A percentile compares a stretch with the other conserved stretches of the same genome.
Evolutionary conservation across 129 eudicot genomes (phyloP).

Genomic region (Centella asiatica): DNA sequence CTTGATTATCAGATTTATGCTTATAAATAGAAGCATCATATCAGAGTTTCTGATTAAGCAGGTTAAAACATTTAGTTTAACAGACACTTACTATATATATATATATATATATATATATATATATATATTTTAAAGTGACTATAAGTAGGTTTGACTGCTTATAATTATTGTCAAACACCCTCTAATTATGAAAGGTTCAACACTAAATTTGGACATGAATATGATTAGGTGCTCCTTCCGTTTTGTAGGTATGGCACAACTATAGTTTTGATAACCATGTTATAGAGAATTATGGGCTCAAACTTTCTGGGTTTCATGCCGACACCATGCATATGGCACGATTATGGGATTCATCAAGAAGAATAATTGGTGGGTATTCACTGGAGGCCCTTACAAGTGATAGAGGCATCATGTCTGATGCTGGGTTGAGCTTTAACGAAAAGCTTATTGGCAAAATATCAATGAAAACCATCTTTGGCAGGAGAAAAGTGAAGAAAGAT

Average conservation of each 20-base stretch:
- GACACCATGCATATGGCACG: slow-evolving; percentile 99
- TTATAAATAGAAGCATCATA: too few species aligned
- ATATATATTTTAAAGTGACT: too few species aligned
- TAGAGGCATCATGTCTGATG: slow-evolving; percentile 55
- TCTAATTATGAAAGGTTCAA: background rate
- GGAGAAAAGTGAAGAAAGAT: slow-evolving; percentile 63
- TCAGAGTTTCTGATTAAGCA: too few species aligned
- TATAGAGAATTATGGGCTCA: slow-evolving; percentile 73
- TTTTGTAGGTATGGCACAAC: slow-evolving; percentile 95
- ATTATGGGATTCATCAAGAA: slow-evolving; percentile 85
- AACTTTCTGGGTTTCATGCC: slow-evolving; percentile 83
- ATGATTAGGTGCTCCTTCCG: background rate
- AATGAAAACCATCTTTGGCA: slow-evolving; percentile 82
- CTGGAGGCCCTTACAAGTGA: slow-evolving; percentile 86
- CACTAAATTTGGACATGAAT: background rate
- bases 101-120: too few species aligned
- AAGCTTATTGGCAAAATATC: slow-evolving; percentile 74
- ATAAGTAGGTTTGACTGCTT: too few species aligned
- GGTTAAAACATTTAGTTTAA: too few species aligned
- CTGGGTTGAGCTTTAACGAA: slow-evolving; percentile 44
- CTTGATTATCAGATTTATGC: too few species aligned
- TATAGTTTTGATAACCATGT: slow-evolving; percentile 91
- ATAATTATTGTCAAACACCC: background rate
- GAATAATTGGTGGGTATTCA: slow-evolving; percentile 82
- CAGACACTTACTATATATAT: too few species aligned